A percentile compares a stretch with the other conserved stretches of the same genome.
These are phyloP conservation scores for Penicillium desertorum DNA, from an alignment of 495 filamentous ascomycete species.

Conservation along the genomic window DNA sequence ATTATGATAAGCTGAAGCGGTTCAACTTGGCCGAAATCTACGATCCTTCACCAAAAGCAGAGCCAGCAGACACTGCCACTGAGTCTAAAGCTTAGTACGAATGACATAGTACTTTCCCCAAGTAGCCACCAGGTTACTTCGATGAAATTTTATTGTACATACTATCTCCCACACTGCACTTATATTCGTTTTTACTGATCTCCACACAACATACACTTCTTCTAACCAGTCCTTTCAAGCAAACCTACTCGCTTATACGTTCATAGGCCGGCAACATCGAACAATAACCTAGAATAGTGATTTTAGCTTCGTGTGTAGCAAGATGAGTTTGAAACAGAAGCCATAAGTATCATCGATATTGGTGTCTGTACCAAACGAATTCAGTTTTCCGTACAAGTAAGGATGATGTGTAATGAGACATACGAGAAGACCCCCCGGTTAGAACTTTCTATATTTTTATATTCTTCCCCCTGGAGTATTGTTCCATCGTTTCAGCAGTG, in stretches of 20 bases:
- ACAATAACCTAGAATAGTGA: background rate
- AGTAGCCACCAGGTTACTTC: background rate
- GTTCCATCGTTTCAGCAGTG: background rate
- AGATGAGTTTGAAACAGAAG: background rate
- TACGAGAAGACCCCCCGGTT: too few relatives aligned
- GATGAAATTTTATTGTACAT: background rate
- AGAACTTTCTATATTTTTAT: background rate
- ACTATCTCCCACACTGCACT: background rate
- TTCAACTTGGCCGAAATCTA: constrained; percentile 72
- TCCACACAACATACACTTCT: background rate
- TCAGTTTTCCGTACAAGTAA: too few relatives aligned
- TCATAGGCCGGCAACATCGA: background rate
- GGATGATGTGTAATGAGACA: too few relatives aligned
- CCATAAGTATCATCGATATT: background rate
- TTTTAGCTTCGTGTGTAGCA: background rate
- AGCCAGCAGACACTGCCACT: background rate
- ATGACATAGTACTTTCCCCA: background rate
- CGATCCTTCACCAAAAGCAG: constrained; percentile 41
- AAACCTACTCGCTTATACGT: background rate
- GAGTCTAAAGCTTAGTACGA: constrained; percentile 9
- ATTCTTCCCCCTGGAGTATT: background rate
- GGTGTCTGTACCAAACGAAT: background rate
- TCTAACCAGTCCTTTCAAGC: background rate
- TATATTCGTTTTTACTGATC: background rate
- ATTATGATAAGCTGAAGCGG: constrained; percentile 68